Evolutionary conservation across 306 rosid genomes (phyloP).

Genomic region (Cyclanthera cordifolia): DNA sequence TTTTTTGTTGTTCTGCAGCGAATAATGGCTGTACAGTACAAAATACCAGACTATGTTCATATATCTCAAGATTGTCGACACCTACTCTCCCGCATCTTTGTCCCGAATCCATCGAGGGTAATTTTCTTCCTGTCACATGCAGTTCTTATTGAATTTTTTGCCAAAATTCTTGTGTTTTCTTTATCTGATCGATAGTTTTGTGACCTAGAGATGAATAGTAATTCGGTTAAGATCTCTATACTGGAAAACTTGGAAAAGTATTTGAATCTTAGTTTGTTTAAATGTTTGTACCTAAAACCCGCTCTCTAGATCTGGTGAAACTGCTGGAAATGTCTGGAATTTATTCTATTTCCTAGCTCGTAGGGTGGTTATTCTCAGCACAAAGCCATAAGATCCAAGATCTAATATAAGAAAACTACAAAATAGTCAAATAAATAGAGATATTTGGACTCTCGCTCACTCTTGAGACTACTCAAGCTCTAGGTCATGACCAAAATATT

Average conservation of each 20-base stretch:
- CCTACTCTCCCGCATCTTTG: slow-evolving; percentile 58
- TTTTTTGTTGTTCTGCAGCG: slow-evolving; percentile 27
- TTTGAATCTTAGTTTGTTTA: neutral
- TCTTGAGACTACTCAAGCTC: too few species aligned
- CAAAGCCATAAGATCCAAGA: neutral
- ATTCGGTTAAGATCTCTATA: neutral
- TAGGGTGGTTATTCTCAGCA: neutral
- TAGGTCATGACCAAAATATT: too few species aligned
- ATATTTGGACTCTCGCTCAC: too few species aligned
- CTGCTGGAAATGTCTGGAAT: neutral
- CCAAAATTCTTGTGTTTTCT: neutral
- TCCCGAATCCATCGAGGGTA: slow-evolving; percentile 52
- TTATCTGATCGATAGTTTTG: neutral
- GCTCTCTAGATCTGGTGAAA: neutral
- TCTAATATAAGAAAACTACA: too few species aligned
- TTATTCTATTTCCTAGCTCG: neutral
- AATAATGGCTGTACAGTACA: slow-evolving; percentile 54
- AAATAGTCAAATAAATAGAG: too few species aligned
- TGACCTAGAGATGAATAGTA: neutral
- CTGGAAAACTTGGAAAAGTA: neutral
- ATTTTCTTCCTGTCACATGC: neutral
- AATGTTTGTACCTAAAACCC: neutral
- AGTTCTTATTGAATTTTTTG: neutral
- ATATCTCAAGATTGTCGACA: slow-evolving; percentile 61
- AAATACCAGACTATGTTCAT: slow-evolving; percentile 64